phyloP scores from a whole-genome alignment of 2,329 filamentous ascomycete genomes.

The Aspergillus eucalypticola region DNA sequence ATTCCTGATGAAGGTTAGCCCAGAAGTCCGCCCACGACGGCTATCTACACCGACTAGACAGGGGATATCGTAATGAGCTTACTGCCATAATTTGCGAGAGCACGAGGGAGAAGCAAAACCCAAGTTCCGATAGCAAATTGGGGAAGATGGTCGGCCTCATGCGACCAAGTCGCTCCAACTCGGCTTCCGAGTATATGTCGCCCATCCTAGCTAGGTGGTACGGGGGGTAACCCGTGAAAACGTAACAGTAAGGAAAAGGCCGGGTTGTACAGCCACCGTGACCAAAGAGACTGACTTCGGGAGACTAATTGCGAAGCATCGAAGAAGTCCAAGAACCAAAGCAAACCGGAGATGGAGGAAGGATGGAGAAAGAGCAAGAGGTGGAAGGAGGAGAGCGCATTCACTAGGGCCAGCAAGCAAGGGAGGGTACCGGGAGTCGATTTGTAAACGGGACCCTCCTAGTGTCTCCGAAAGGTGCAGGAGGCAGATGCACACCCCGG shows the following conservation, averaged over 20 bases:
- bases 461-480: too few species aligned
- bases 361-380: too few species aligned
- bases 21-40: background rate
- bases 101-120: slow-evolving; percentile 63
- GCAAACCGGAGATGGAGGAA: too few species aligned
- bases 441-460: background rate
- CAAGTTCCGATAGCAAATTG: slow-evolving; percentile 51
- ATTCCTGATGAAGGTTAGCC: slow-evolving; percentile 56
- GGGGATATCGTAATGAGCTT: slow-evolving; percentile 25
- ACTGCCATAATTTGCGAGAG: slow-evolving; percentile 64
- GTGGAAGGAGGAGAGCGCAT: too few species aligned
- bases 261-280: too few species aligned
- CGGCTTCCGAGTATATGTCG: background rate
- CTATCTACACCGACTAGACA: background rate
- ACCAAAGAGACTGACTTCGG: too few species aligned
- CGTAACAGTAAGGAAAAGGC: background rate
- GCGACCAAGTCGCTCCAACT: slow-evolving; percentile 61
- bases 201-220: background rate
- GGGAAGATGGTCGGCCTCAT: slow-evolving; percentile 60
- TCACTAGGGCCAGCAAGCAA: too few species aligned
- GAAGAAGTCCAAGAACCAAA: too few species aligned
- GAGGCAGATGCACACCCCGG: background rate
- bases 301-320: too few species aligned
- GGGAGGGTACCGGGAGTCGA: background rate
- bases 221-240: background rate